These are phyloP conservation scores for Tillandsia leiboldiana DNA, from an alignment of 176 grass and related monocot genomes.

Conservation along the genomic window DNA sequence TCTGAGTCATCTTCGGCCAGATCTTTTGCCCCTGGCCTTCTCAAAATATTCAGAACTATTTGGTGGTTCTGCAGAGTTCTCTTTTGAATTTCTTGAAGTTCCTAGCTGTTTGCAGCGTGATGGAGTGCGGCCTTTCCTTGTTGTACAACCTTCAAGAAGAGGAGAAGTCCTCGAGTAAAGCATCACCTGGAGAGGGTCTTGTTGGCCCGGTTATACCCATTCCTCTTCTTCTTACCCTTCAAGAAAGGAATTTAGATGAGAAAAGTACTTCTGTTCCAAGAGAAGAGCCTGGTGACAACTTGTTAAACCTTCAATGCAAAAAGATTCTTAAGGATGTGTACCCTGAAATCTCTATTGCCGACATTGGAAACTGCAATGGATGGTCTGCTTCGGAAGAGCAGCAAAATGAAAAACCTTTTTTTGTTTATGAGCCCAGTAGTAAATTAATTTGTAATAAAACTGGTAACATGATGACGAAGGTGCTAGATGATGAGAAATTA, in stretches of 20 bases:
- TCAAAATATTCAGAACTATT: slow-evolving; percentile 58
- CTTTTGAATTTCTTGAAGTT: slow-evolving; percentile 62
- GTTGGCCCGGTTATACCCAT: slow-evolving; percentile 76
- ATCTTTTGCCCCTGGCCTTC: slow-evolving; percentile 46
- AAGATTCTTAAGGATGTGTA: slow-evolving; percentile 52
- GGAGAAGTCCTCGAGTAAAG: slow-evolving; percentile 44
- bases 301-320: slow-evolving; percentile 34
- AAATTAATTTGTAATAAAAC: slow-evolving; percentile 16
- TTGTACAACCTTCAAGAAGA: slow-evolving; percentile 54
- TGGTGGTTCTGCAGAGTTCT: slow-evolving; percentile 8
- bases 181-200: slow-evolving; percentile 31
- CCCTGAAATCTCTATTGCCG: slow-evolving; percentile 50
- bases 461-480: slow-evolving; percentile 1
- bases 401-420: slow-evolving; percentile 51
- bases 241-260: slow-evolving; percentile 31
- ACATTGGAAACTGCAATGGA: slow-evolving; percentile 21
- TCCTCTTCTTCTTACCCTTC: slow-evolving; percentile 67
- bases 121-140: slow-evolving; percentile 43
- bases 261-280: slow-evolving; percentile 9
- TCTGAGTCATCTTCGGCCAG: slow-evolving; percentile 45
- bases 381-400: slow-evolving; percentile 27
- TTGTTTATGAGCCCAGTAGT: slow-evolving; percentile 56
- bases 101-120: slow-evolving; percentile 22
- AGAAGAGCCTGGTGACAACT: slow-evolving; percentile 26
- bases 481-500: slow-evolving; percentile 26